These are phyloP conservation scores for Plasmodium malariae DNA, from an alignment of 169 alveolate genomes.

Conservation along the genomic window DNA sequence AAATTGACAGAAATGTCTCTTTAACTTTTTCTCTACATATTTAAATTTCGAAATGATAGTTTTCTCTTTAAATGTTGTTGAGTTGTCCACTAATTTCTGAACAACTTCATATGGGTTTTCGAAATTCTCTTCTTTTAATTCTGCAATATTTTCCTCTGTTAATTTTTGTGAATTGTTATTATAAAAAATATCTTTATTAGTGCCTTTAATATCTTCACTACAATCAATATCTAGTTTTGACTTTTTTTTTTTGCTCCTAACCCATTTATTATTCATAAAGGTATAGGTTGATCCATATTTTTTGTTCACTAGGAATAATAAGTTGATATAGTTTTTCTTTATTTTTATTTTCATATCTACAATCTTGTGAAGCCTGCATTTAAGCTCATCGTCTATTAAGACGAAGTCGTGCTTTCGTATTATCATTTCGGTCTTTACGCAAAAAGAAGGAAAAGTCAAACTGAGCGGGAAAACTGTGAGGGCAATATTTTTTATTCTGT, in stretches of 20 bases:
- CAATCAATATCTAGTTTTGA: constrained; percentile 35
- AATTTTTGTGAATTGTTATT: constrained; percentile 50
- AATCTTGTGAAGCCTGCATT: constrained; percentile 44
- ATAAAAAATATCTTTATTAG: constrained; percentile 52
- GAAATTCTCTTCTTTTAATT: constrained; percentile 13
- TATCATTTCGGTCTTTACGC: no score
- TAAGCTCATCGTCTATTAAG: constrained; percentile 52
- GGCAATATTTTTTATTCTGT: no score
- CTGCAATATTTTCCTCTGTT: constrained; percentile 55
- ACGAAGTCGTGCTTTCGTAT: constrained; percentile 66
- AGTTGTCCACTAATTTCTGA: constrained; percentile 39
- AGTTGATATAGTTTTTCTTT: constrained; percentile 35
- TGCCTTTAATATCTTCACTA: constrained; percentile 32
- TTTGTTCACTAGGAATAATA: constrained; percentile 50
- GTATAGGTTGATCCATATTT: constrained; percentile 71
- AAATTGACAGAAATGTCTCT: constrained; percentile 69
- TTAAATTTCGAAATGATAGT: constrained; percentile 55
- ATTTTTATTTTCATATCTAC: constrained; percentile 66
- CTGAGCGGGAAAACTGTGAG: no score
- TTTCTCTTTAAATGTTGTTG: constrained; percentile 51
- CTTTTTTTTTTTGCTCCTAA: constrained; percentile 33
- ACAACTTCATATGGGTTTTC: constrained; percentile 70
- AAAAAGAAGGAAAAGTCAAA: no score
- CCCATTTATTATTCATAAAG: constrained; percentile 55
- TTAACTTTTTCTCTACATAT: constrained; percentile 54